Evolutionary conservation across 352 stramenopile genomes (phyloP), one percentile per base, ranked within the genome.

Genomic region (Blastocystis sp.): DNA sequence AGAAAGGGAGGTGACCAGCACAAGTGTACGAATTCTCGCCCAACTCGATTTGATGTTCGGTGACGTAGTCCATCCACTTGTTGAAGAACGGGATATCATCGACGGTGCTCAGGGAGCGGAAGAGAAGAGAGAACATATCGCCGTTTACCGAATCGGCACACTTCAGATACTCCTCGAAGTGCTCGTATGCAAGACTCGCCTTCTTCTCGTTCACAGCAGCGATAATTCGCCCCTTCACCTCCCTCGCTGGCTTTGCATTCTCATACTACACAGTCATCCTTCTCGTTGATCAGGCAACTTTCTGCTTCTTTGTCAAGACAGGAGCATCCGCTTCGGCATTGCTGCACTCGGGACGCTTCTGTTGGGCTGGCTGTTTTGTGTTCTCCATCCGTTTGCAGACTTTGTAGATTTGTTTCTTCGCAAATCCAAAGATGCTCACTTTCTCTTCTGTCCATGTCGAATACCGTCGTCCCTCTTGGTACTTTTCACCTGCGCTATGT

Each of bases 1-100:
- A 67, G 41, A 21, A 41, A 2, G 2, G 7, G n/a, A 14, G 0
- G 19, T 1, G 43, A 84, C 56, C 23, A 5, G 4, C 19, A 84
- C 74, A 84, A 17, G 60, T 62, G 41, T 84, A 84, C 21, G 56
- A 52, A 69, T 84, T 84, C 56, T 84, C 74, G 28, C 52, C 52
- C 40, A 84, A 23, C 10, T 23, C 21, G 56, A 84, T 69, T 5
- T 84, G 34, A 0, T 69, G 2, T 1, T 69, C 38, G 52, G 38
- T 19, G 34, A 66, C 21, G 38, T 53, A 52, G 48, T 62, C 45
- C 21, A 84, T 5, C 74, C 74, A 84, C 38, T 69, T 52, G 2
- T 67, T 17, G 28, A 84, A 52, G 66, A 69, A 84, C 14, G 23
- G 14, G 14, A 52, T 41, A 84, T 84, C 74, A 4, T 84, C 74